A percentile compares a stretch with the other conserved stretches of the same genome.
Evolutionary conservation across 2,329 filamentous ascomycete genomes (phyloP).

Genomic region (Coniochaeta prunicola): DNA sequence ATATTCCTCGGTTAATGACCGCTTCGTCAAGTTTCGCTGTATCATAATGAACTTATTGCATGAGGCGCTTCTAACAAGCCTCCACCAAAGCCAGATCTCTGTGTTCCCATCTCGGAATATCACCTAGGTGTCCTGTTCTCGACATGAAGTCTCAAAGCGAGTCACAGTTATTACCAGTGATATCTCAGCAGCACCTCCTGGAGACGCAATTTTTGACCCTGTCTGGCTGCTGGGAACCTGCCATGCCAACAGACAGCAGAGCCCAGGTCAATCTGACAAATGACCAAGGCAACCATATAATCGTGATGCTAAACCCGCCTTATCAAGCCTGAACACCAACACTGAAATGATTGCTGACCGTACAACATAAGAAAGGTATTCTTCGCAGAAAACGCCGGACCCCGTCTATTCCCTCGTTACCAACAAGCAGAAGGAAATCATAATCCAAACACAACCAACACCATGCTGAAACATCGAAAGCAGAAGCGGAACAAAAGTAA

Average conservation of each 20-base stretch:
- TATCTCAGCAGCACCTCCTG: not conserved
- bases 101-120: too few relatives aligned
- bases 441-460: slow-evolving; percentile 1
- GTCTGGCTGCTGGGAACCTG: not conserved
- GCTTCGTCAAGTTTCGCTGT: not conserved
- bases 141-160: not conserved
- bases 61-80: not conserved
- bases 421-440: not conserved
- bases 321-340: not conserved
- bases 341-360: slow-evolving; percentile 4
- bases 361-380: not conserved
- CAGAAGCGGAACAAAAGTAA: not conserved
- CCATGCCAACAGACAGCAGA: not conserved
- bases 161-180: not conserved
- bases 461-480: slow-evolving; percentile 1
- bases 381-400: not conserved
- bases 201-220: not conserved
- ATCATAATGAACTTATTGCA: not conserved
- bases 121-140: too few relatives aligned
- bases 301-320: not conserved
- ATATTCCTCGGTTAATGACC: not conserved
- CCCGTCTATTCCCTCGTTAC: slow-evolving; percentile 8
- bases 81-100: not conserved
- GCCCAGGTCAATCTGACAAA: not conserved
- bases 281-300: not conserved